A percentile compares a stretch with the other conserved stretches of the same genome.
Evolutionary conservation across 2,329 filamentous ascomycete species (phyloP).

Genomic region (Aspergillus unguis): DNA sequence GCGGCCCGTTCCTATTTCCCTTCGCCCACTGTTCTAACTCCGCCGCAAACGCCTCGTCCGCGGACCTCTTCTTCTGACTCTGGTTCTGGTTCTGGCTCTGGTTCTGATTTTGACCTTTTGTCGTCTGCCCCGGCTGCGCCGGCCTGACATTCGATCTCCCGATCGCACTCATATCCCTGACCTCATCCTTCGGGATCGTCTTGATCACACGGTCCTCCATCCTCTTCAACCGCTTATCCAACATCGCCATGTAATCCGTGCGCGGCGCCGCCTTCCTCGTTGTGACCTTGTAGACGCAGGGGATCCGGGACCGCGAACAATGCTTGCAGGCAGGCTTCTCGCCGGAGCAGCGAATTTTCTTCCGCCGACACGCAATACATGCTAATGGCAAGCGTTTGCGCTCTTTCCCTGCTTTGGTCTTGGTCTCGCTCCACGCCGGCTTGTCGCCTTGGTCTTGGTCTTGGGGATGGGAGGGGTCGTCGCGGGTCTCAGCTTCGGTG

Average conservation of each 20-base stretch:
- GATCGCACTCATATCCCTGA: slow-evolving; percentile 64
- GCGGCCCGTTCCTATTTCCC: slow-evolving; percentile 49
- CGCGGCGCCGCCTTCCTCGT: slow-evolving; percentile 89
- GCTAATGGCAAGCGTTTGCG: slow-evolving; percentile 87
- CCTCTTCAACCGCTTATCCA: slow-evolving; percentile 89
- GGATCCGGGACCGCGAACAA: slow-evolving; percentile 85
- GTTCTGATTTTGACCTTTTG: slow-evolving; percentile 36
- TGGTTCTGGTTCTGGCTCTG: no score
- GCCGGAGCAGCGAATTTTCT: slow-evolving; percentile 96
- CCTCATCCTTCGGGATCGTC: slow-evolving; percentile 82
- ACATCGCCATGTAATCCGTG: slow-evolving; percentile 98
- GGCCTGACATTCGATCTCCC: slow-evolving; percentile 83
- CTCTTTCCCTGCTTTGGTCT: slow-evolving; percentile 92
- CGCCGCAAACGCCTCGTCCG: slow-evolving; percentile 81
- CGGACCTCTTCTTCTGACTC: slow-evolving; percentile 71
- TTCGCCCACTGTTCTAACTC: slow-evolving; percentile 80
- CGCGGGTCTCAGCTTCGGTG: neutral
- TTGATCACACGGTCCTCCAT: slow-evolving; percentile 99
- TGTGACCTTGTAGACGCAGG: slow-evolving; percentile 96
- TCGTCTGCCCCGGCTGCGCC: slow-evolving; percentile 57
- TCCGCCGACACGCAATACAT: slow-evolving; percentile 91
- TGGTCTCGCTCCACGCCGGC: slow-evolving; percentile 74
- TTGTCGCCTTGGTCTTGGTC: slow-evolving; percentile 52
- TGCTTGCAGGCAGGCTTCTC: slow-evolving; percentile 98
- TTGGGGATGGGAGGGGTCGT: slow-evolving; percentile 19